Percentiles rank a stretch among this genome's conserved stretches.
phyloP scores from a whole-genome alignment of 169 alveolate species.

The Perkinsus marinus region DNA sequence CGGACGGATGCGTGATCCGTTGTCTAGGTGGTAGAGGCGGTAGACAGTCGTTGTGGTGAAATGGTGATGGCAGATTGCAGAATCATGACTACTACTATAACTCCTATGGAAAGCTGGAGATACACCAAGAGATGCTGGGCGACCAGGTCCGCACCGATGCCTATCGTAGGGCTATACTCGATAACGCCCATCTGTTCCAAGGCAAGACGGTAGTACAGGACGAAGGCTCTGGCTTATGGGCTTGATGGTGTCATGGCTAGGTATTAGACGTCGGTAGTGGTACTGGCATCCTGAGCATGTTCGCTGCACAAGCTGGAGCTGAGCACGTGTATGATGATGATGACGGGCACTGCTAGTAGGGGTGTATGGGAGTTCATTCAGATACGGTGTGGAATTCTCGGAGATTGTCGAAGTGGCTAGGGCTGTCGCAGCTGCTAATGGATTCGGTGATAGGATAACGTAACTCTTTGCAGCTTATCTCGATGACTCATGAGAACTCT shows the following conservation, averaged over 20 bases:
- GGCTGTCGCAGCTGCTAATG: constrained; percentile 73
- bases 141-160: constrained; percentile 86
- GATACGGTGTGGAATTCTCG: constrained; percentile 88
- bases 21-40: no score
- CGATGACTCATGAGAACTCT: no score
- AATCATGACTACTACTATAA: constrained; percentile 61
- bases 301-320: constrained; percentile 95
- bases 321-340: constrained; percentile 62
- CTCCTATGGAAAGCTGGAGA: constrained; percentile 87
- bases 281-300: constrained; percentile 89
- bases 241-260: neutral
- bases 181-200: constrained; percentile 75
- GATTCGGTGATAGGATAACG: constrained; percentile 71
- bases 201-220: constrained; percentile 52
- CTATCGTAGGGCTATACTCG: constrained; percentile 79
- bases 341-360: no score
- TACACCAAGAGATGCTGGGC: constrained; percentile 94
- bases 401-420: constrained; percentile 81
- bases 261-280: constrained; percentile 98
- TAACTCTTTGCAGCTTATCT: neutral
- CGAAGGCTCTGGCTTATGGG: neutral
- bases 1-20: no score
- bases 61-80: neutral
- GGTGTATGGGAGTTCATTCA: neutral
- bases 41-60: no score